These are phyloP conservation scores for Xylariales sp. DNA, from an alignment of 2,329 filamentous ascomycete species.

Conservation along the genomic window DNA sequence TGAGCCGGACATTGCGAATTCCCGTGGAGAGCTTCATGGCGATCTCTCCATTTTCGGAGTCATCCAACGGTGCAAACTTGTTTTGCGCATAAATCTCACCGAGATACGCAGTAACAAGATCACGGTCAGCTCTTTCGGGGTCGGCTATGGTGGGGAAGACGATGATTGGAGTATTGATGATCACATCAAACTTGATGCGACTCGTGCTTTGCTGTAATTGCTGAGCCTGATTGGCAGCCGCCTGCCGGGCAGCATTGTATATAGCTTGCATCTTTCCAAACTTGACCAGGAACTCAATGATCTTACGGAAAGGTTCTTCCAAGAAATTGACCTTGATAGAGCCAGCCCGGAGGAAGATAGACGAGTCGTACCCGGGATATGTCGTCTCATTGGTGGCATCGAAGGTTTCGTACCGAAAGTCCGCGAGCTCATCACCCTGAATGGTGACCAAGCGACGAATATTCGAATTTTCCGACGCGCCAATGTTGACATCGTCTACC, in stretches of 20 bases:
- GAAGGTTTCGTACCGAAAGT: constrained; percentile 97
- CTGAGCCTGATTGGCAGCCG: constrained; percentile 87
- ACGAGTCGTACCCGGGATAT: constrained; percentile 94
- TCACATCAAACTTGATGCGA: constrained; percentile 89
- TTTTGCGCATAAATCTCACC: constrained; percentile 98
- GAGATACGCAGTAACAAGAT: constrained; percentile 86
- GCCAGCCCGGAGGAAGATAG: constrained; percentile 83
- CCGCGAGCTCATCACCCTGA: constrained; percentile 89
- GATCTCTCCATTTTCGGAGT: constrained; percentile 65
- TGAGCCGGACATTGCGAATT: constrained; percentile 86
- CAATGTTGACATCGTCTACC: constrained; percentile 90
- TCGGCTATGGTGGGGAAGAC: constrained; percentile 81
- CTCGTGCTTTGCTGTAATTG: constrained; percentile 88
- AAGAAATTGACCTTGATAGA: constrained; percentile 97
- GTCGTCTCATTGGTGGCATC: constrained; percentile 63
- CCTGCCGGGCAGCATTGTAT: constrained; percentile 94
- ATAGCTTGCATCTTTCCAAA: constrained; percentile 99
- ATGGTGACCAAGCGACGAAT: constrained; percentile 88
- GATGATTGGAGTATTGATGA: constrained; percentile 92
- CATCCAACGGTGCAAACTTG: constrained; percentile 80
- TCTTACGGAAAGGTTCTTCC: constrained; percentile 95
- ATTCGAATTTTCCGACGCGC: constrained; percentile 74
- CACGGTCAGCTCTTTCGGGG: constrained; percentile 65
- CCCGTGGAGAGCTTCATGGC: constrained; percentile 89
- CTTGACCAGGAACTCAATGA: constrained; percentile 95